Conservation (phyloP, 164 flowering plant genomes). For the Umbellularia californica region DNA sequence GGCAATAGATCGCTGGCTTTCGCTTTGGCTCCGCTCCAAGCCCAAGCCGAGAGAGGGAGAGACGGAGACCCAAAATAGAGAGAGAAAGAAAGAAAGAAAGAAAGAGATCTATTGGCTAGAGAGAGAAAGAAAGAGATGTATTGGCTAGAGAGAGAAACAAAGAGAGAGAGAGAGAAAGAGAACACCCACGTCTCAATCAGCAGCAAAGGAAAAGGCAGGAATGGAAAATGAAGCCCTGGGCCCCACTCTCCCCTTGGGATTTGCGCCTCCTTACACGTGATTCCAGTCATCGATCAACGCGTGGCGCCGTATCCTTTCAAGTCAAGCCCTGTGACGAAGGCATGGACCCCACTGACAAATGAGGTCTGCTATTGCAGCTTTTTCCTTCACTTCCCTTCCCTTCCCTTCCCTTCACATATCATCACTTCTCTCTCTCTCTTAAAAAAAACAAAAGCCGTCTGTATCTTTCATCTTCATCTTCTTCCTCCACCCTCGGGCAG, state of each 20-base stretch:
- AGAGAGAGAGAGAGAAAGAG: background rate
- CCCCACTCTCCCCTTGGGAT: background rate
- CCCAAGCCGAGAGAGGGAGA: too few species aligned
- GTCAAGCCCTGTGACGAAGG: background rate
- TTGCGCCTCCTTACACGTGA: background rate
- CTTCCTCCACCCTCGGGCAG: too few species aligned
- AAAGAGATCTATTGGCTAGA: background rate
- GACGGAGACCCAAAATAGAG: too few species aligned
- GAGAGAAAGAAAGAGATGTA: background rate
- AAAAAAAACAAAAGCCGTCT: background rate
- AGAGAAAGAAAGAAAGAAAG: background rate
- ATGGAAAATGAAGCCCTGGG: background rate
- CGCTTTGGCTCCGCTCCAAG: too few species aligned
- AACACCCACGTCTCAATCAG: conserved; percentile 1
- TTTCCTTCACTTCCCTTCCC: background rate
- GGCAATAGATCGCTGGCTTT: too few species aligned
- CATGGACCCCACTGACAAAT: background rate
- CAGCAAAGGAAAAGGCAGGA: background rate
- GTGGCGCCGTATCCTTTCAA: background rate
- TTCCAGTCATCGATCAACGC: background rate
- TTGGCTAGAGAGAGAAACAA: too few species aligned
- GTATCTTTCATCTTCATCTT: too few species aligned
- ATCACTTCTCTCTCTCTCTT: background rate
- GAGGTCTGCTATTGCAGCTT: conserved; percentile 1
- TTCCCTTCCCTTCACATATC: too few species aligned